Conservation (phyloP, 257 asterid genomes). For the Linaria vulgaris region DNA sequence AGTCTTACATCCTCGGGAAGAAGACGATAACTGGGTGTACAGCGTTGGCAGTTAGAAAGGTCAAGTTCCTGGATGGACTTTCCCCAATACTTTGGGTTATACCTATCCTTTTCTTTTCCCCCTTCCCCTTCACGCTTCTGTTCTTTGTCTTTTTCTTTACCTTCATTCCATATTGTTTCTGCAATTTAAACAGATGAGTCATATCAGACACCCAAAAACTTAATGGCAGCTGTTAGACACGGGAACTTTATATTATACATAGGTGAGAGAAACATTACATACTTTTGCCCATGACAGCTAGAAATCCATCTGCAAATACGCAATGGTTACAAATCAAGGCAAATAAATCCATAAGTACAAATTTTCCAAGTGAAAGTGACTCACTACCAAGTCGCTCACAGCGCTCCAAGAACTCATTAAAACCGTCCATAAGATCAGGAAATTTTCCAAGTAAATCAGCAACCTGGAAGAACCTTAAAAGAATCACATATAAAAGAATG, state of each 20-base stretch:
- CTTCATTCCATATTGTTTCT: conserved; percentile 85
- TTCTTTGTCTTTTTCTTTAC: conserved; percentile 79
- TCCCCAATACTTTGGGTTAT: conserved; percentile 77
- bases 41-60: conserved; percentile 72
- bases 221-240: too few relatives aligned
- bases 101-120: conserved; percentile 77
- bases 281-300: conserved; percentile 92
- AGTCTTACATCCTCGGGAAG: conserved; percentile 91
- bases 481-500: too few relatives aligned
- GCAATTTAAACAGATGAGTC: conserved; percentile 30
- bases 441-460: conserved; percentile 79
- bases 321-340: conserved; percentile 33
- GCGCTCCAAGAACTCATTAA: conserved; percentile 77
- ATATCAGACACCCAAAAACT: too few relatives aligned
- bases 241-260: too few relatives aligned
- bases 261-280: conserved; percentile 30
- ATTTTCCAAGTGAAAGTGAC: conserved; percentile 24
- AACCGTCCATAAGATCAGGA: conserved; percentile 95
- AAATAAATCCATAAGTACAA: conserved; percentile 2
- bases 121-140: conserved; percentile 78
- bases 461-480: conserved; percentile 49
- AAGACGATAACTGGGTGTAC: conserved; percentile 95
- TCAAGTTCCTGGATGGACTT: conserved; percentile 98
- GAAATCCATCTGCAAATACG: conserved; percentile 85
- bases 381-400: conserved; percentile 79